Evolutionary conservation across 106 monocot genomes (phyloP).

Genomic region (Platanthera zijinensis): DNA sequence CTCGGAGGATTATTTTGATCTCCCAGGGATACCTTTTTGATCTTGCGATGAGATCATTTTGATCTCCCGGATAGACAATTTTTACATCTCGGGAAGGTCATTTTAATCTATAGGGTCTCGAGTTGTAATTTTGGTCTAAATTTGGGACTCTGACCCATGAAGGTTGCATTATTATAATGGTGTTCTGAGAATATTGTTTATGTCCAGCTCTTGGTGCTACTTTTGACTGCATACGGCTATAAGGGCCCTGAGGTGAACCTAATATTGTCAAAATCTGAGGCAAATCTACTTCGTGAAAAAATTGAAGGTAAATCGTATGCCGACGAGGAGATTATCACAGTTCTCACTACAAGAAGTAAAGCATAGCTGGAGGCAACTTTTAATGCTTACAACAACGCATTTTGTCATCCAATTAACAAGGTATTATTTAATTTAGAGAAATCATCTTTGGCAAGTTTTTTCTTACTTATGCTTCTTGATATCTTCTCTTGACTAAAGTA

Average conservation of each 20-base stretch:
- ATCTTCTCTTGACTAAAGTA: not conserved
- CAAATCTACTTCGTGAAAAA: too few relatives aligned
- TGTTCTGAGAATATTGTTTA: not conserved
- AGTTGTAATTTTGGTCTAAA: too few relatives aligned
- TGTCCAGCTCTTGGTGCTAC: constrained; percentile 54
- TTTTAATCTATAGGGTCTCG: too few relatives aligned
- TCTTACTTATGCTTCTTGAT: not conserved
- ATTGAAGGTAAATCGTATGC: too few relatives aligned
- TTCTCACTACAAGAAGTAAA: constrained; percentile 80
- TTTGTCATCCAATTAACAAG: constrained; percentile 62
- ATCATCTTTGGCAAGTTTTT: not conserved
- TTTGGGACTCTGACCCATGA: too few relatives aligned
- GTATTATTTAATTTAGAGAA: constrained; percentile 16
- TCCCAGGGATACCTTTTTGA: too few relatives aligned
- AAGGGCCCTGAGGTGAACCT: constrained; percentile 69
- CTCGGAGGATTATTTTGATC: too few relatives aligned
- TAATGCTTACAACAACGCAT: constrained; percentile 67
- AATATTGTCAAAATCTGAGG: too few relatives aligned
- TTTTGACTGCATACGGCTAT: constrained; percentile 57
- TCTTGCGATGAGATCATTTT: too few relatives aligned
- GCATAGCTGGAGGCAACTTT: constrained; percentile 68
- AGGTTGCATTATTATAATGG: not conserved
- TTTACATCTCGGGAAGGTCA: too few relatives aligned
- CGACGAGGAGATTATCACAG: constrained; percentile 73
- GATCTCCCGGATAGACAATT: too few relatives aligned